Percentiles rank a stretch among this genome's conserved stretches.
Evolutionary conservation across 2,329 filamentous ascomycete species (phyloP).

Genomic region (Monilinia aucupariae): DNA sequence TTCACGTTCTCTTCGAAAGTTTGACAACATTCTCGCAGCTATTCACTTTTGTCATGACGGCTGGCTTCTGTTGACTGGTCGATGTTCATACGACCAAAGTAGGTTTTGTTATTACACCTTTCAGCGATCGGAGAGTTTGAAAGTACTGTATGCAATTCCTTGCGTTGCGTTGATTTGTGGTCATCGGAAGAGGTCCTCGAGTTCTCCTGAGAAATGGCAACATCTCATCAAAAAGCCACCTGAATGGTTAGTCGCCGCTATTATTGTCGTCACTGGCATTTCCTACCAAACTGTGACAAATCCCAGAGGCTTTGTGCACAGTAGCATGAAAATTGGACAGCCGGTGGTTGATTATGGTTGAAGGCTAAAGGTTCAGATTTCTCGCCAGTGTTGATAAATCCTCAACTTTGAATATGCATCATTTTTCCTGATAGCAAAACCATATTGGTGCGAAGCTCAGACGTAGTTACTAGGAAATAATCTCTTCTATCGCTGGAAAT

Average conservation of each 20-base stretch:
- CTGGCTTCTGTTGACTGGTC: neutral
- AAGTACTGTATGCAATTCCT: no score
- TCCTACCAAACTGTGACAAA: neutral
- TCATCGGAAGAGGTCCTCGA: no score
- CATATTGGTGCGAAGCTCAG: neutral
- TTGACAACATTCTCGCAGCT: neutral
- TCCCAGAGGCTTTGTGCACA: rapidly evolving
- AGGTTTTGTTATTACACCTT: neutral
- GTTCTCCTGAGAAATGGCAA: neutral
- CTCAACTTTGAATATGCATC: neutral
- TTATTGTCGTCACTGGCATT: neutral
- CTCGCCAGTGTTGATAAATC: neutral
- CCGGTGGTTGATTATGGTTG: neutral
- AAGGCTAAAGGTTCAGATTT: neutral
- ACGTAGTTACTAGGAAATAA: neutral
- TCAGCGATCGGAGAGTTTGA: neutral
- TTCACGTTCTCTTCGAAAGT: no score
- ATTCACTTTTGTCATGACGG: neutral
- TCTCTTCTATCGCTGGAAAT: neutral
- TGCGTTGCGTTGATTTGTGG: neutral
- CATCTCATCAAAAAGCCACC: neutral
- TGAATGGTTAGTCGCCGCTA: neutral
- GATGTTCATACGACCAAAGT: neutral
- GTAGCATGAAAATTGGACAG: no score
- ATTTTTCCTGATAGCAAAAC: no score